Evolutionary conservation across 768 basidiomycete species (phyloP), one percentile per base, ranked within the genome.

Genomic region (Leccinum ochraceum): DNA sequence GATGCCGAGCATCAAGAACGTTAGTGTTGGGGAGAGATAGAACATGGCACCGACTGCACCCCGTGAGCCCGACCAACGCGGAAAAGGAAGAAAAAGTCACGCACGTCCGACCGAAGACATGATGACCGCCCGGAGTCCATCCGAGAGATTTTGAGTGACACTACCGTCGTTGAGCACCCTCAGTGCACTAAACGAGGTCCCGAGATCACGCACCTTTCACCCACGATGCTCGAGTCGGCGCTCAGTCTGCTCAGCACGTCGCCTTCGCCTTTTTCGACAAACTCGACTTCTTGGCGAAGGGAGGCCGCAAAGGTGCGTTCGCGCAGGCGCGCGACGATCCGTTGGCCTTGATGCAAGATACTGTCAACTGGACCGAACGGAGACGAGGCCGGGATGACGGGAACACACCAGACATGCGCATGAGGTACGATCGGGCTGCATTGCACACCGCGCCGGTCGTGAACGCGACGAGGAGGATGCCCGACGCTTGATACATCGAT

Each of bases 101-200:
- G 74, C 74, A 95, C 94, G 80, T 56, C 96, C 96, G 65, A 94
- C 95, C n/a, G 89, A 86, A 34, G 94, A 92, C 81, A 96, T 95
- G 36, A 98, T 92, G 36, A 94, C 73, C 0, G 95, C 91, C 52
- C 93, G 88, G 48, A 87, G 76, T 22, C 89, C 90, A 69, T 92
- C 90, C 1, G 90, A 91, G 32, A 92, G 81, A 62, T 92, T 89
- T 72, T 89, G 88, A 0, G 90, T 90, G 6, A 91, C 80, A 62
- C 89, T 66, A 7, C 20, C 10, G 4, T 17, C 14, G 22, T 17
- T 59, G 1, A 46, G 57, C 34, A 30, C 56, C 13, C 37, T 37
- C 2, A 7, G 8, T 24, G 59, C 3, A 24, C 1, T 17, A 51
- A 26, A 17, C 3, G 16, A 13, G 20, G 14, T 1, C 17, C 9